A percentile compares a stretch with the other conserved stretches of the same genome.
Conservation (phyloP, 140 eudicot genomes). For the Erigeron philadelphicus region DNA sequence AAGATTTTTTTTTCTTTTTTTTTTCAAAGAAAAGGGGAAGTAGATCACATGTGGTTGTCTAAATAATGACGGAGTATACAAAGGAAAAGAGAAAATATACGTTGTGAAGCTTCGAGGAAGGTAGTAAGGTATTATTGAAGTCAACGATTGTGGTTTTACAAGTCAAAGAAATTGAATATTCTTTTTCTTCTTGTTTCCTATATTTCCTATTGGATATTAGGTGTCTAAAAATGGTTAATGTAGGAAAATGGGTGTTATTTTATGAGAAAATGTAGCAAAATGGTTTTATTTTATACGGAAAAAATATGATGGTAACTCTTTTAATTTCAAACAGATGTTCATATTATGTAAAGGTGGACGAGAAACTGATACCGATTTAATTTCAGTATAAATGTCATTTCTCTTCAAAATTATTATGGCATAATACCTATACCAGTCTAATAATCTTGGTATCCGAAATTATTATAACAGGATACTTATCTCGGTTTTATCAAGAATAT, state of each 20-base stretch:
- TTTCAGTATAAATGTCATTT: too few species aligned
- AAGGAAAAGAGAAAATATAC: neutral
- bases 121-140: conserved; percentile 13
- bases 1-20: neutral
- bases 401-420: too few species aligned
- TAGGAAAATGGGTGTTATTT: conserved; percentile 12
- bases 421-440: too few species aligned
- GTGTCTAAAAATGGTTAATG: neutral
- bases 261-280: too few species aligned
- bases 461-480: too few species aligned
- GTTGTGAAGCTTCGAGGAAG: conserved; percentile 25
- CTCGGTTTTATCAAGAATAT: too few species aligned
- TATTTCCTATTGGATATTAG: conserved; percentile 1
- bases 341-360: too few species aligned
- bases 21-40: neutral
- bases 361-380: too few species aligned
- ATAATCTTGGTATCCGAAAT: too few species aligned
- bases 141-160: conserved; percentile 24
- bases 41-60: conserved; percentile 18
- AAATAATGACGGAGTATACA: neutral
- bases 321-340: too few species aligned
- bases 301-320: too few species aligned
- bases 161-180: conserved; percentile 19
- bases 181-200: neutral
- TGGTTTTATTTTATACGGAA: too few species aligned